Base-by-base conservation (phyloP, 257 asterid species). In the Nemophila menziesii region DNA sequence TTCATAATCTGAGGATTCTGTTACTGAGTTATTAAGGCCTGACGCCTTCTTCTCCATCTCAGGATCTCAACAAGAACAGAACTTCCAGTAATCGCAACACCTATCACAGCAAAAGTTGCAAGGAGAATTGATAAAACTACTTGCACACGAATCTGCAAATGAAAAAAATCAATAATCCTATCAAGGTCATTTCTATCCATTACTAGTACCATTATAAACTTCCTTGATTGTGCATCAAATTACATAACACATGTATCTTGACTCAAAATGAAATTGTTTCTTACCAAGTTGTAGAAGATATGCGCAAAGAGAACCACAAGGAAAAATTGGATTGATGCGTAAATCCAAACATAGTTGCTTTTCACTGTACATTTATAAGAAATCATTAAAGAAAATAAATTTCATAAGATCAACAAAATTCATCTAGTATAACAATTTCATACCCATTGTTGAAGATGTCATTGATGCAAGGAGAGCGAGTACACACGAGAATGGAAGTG, bases 361-460 rank as follows among this genome's bases (percentile, higher is more conserved):
- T 62, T 74, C 66, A 86, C 96, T 86, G 55, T 46, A 73, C 39
- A 43, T n/a, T n/a, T n/a, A 38, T 47, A 16, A 52, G 44, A 27
- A 33, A 38, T 51, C 14, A 33, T 27, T 47, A n/a, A 10, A 14
- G 20, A 20, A 40, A 40, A 18, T 16, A 13, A 4, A 15, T 13
- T 29, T 29, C 36, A 29, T 7, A 29, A 5, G 7, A 5, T 29
- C 3, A 2, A 7, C 36, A 7, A 29, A 29, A 7, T 29, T 2
- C 36, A 29, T n/a, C n/a, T n/a, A n/a, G n/a, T n/a, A n/a, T n/a
- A n/a, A n/a, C n/a, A n/a, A n/a, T 27, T 33, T 55, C 68, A 23
- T 78, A 86, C 96, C 94, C 86, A 82, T 76, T 11, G 82, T 68
- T 44, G 94, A 76, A 55, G 96, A 70, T 43, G 94, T 72, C 71